Percentiles rank a stretch among this genome's conserved stretches.
These are phyloP conservation scores for Colletotrichum lindemuthianum DNA, from an alignment of 2,329 filamentous ascomycete genomes.

Conservation along the genomic window DNA sequence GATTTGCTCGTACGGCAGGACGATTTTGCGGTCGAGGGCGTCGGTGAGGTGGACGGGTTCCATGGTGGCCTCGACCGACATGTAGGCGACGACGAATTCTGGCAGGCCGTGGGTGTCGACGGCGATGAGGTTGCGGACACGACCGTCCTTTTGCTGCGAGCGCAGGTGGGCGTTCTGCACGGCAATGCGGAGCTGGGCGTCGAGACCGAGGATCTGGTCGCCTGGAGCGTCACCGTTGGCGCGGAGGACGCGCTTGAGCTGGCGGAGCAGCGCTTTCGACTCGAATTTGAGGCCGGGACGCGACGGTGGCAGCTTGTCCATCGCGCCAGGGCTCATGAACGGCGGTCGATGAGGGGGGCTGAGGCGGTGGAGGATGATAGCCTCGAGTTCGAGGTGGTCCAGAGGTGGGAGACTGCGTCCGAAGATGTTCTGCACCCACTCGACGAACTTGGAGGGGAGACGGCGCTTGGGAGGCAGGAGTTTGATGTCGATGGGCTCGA, in stretches of 20 bases:
- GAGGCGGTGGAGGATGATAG: constrained; percentile 11
- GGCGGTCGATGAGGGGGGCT: not conserved
- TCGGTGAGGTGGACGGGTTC: constrained; percentile 25
- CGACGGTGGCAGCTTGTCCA: no score
- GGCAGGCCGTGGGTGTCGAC: constrained; percentile 9
- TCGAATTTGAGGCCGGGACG: not conserved
- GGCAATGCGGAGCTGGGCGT: constrained; percentile 3
- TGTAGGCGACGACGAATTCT: constrained; percentile 21
- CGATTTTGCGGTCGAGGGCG: constrained; percentile 19
- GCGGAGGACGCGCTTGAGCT: constrained; percentile 19
- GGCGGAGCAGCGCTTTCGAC: constrained; percentile 19
- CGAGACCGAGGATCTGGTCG: constrained; percentile 11
- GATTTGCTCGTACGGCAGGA: constrained; percentile 17
- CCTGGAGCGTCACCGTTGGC: not conserved
- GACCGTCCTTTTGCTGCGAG: constrained; percentile 22
- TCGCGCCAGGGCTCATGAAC: no score
- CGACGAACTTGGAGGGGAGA: constrained; percentile 14
- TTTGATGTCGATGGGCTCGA: constrained; percentile 20
- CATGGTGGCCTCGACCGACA: constrained; percentile 21
- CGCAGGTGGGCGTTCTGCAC: constrained; percentile 12
- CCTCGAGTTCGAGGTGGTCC: constrained; percentile 24
- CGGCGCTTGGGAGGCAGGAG: constrained; percentile 14
- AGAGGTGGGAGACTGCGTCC: constrained; percentile 7
- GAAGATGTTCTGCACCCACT: constrained; percentile 24
- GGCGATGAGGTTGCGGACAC: constrained; percentile 16